Base-by-base conservation (phyloP, 257 asterid species). In the Parsonsia alboflavescens region DNA sequence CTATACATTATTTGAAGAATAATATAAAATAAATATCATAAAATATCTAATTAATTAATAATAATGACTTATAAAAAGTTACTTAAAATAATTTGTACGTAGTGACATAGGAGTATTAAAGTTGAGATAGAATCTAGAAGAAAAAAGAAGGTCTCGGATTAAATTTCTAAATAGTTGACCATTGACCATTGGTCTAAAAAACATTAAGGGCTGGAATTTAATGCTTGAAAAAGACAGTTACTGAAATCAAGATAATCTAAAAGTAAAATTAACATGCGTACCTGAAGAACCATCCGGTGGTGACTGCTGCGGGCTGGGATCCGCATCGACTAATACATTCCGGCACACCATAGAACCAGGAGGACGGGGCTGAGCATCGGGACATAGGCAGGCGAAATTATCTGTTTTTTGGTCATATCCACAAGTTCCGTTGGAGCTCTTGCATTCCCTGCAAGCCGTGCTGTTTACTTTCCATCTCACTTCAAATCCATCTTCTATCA, bases 391-490 rank as follows among this genome's bases (percentile, higher is more conserved):
- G 33, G 73, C 77, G 39, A 86, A 90, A 72, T 62, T 36, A 57
- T 82, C 75, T 16, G 71, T 56, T 4, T 28, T 76, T 2, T 39
- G 71, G 68, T 77, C 84, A 58, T 44, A 79, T 13, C 91, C 91
- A 63, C 96, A 89, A 41, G 77, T 80, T 70, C 96, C 96, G 1
- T 85, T 80, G 4, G 88, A 86, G 71, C 70, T 76, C 81, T 71
- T 77, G 79, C 93, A 88, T 50, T 48, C 78, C 5, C 30, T 70
- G 79, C 96, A 90, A 1, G 30, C 73, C 0, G 54, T 77, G 2
- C 75, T 39, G 16, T 80, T 84, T 71, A 77, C 84, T 77, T 81
- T 79, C 64, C 82, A 77, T 68, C 77, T 74, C 61, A 90, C 82
- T 42, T 84, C 88, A 45, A 90, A 85, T 7, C 93, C 93, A 12